Evolutionary conservation across 1,284 basidiomycete species (phyloP).

Genomic region (Sparassis latifolia): DNA sequence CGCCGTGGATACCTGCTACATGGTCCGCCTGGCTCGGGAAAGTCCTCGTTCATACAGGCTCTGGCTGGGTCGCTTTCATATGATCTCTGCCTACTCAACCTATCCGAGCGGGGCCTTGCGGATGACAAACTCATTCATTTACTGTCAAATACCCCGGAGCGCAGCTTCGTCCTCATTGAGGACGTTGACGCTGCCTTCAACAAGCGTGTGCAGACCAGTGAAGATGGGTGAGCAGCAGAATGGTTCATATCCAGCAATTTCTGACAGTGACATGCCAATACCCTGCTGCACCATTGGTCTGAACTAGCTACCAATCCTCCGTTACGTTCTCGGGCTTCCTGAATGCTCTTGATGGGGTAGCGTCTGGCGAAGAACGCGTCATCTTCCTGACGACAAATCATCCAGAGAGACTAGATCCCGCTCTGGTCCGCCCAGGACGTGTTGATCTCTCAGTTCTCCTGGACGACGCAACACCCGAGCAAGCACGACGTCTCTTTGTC

Average conservation of each 20-base stretch:
- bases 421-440: conserved; percentile 94
- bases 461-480: conserved; percentile 82
- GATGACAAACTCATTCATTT: conserved; percentile 97
- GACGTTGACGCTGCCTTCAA: conserved; percentile 99
- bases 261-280: background rate
- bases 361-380: conserved; percentile 94
- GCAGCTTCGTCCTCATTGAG: conserved; percentile 91
- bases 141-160: conserved; percentile 88
- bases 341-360: conserved; percentile 96
- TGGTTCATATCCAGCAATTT: background rate
- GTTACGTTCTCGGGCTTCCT: conserved; percentile 98
- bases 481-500: conserved; percentile 76
- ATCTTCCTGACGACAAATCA: conserved; percentile 91
- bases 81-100: conserved; percentile 94
- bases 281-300: background rate
- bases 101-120: conserved; percentile 93
- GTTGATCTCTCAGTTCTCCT: conserved; percentile 89
- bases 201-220: conserved; percentile 80
- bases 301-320: conserved; percentile 77
- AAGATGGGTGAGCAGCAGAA: conserved; percentile 68
- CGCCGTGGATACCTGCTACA: conserved; percentile 92
- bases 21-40: conserved; percentile 96
- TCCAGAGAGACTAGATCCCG: conserved; percentile 94
- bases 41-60: conserved; percentile 98
- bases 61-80: conserved; percentile 89